Evolutionary conservation across 495 filamentous ascomycete species (phyloP), one percentile per base, ranked within the genome.

Genomic region (Pseudomonodictys pantanalensis): DNA sequence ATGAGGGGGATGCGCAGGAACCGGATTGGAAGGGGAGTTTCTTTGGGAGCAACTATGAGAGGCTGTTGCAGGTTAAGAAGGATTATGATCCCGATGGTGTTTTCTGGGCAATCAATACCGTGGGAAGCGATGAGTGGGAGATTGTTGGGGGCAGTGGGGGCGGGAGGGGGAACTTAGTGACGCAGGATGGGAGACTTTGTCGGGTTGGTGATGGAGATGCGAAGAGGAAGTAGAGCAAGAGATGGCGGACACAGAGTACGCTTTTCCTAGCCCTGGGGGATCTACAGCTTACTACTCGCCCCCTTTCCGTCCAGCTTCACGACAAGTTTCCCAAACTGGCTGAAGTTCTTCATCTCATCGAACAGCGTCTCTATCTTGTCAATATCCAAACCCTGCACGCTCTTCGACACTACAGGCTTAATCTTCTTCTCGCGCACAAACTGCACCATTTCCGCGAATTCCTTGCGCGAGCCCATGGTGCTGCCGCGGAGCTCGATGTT

Each of bases 41-140:
- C 17, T 52, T 64, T 6, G 66, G 48, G 2, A 45, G 52, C 6
- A 65, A 67, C 35, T 84, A 83, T 58, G 23, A 52, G 0, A 64
- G 62, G 0, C 67, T 84, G 17, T 42, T 71, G 28, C 20, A 52
- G 3, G 72, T 83, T 42, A 85, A 85, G 78, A 64, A 68, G 35
- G 74, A 70, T 56, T 80, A 76, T 44, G 82, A 86, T 56, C 80
- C 80, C 0, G 68, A 68, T 3, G 68, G 69, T 29, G 64, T 82
- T 26, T 83, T 85, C 48, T 84, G 77, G 55, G 78, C 71, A 6
- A 58, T 59, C n/a, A 76, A 72, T 3, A 77, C 71, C 46, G 80
- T 83, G 1, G 81, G 78, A 0, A 80, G 76, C 23, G 79, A 83
- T 58, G 53, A 47, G 47, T 65, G 62, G 62, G 56, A 54, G 55